These are phyloP conservation scores for Metschnikowia hibisci DNA, from an alignment of 805 yeast genomes.

Conservation along the genomic window DNA sequence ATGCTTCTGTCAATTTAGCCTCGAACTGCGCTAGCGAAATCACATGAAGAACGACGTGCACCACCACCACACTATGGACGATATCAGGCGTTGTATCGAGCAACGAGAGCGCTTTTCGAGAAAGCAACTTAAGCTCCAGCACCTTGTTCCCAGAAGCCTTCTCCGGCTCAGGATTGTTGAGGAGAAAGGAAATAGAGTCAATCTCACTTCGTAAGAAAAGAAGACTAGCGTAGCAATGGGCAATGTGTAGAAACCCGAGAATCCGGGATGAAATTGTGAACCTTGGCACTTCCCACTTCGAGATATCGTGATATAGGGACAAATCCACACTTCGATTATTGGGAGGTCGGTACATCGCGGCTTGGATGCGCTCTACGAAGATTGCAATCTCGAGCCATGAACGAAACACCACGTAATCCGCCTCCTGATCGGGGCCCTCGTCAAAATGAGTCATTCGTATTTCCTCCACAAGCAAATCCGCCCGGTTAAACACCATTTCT, in stretches of 20 bases:
- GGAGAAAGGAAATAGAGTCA: constrained; percentile 4
- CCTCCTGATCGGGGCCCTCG: neutral
- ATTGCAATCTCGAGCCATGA: constrained; percentile 1
- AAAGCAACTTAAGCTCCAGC: neutral
- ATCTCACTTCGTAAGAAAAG: constrained; percentile 3
- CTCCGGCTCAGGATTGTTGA: neutral
- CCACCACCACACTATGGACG: constrained; percentile 4
- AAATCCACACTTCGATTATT: neutral
- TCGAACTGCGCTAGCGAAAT: constrained; percentile 2
- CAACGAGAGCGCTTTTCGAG: neutral
- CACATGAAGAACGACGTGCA: constrained; percentile 3
- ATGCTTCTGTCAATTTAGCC: neutral
- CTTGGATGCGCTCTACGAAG: constrained; percentile 3
- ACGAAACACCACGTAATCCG: neutral
- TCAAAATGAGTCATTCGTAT: constrained; percentile 1
- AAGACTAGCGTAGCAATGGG: constrained; percentile 2
- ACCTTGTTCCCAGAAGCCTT: neutral
- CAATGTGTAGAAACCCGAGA: neutral
- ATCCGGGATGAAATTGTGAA: neutral
- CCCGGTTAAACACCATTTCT: constrained; percentile 2
- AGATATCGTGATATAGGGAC: neutral
- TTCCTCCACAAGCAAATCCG: constrained; percentile 2
- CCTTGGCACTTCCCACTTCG: neutral
- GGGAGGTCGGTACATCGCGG: constrained; percentile 3
- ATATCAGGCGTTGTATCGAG: neutral